Evolutionary conservation across 805 yeast genomes (phyloP).

Genomic region (Cyberlindnera japonica): DNA sequence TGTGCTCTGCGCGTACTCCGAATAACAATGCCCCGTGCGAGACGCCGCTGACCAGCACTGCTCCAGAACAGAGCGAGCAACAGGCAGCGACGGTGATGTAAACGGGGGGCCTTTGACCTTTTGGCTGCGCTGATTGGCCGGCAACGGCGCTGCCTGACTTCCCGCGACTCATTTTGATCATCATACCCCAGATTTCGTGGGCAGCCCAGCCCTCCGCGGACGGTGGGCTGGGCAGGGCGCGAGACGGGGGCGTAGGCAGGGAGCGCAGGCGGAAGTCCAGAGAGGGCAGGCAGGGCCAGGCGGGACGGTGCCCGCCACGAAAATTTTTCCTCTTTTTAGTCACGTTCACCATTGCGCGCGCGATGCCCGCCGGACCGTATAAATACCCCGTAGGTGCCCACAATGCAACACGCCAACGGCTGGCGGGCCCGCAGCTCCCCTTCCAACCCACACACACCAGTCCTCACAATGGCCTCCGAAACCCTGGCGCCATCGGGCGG

Average conservation of each 20-base stretch:
- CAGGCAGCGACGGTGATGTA: constrained; percentile 7
- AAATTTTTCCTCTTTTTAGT: constrained; percentile 1
- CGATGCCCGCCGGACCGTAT: neutral
- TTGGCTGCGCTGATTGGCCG: constrained; percentile 3
- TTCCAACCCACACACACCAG: neutral
- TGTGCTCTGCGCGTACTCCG: neutral
- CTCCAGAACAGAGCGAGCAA: neutral
- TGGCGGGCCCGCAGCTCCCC: neutral
- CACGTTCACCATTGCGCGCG: constrained; percentile 1
- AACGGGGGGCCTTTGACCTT: too few relatives aligned
- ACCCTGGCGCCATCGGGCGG: constrained; percentile 22
- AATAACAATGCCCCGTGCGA: neutral
- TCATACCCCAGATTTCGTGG: constrained; percentile 5
- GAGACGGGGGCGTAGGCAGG: neutral
- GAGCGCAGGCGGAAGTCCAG: neutral
- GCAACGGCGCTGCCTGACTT: neutral
- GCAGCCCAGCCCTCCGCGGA: neutral
- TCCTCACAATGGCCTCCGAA: constrained; percentile 7
- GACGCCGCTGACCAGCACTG: neutral
- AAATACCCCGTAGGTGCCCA: neutral
- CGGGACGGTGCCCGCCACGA: constrained; percentile 1
- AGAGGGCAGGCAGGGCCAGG: neutral
- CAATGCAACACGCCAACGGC: neutral
- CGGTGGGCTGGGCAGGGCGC: neutral
- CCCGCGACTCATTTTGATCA: constrained; percentile 10